Base-by-base conservation (phyloP, 192 early-diverging fungal genomes). In the Backusella tarrabulga region DNA sequence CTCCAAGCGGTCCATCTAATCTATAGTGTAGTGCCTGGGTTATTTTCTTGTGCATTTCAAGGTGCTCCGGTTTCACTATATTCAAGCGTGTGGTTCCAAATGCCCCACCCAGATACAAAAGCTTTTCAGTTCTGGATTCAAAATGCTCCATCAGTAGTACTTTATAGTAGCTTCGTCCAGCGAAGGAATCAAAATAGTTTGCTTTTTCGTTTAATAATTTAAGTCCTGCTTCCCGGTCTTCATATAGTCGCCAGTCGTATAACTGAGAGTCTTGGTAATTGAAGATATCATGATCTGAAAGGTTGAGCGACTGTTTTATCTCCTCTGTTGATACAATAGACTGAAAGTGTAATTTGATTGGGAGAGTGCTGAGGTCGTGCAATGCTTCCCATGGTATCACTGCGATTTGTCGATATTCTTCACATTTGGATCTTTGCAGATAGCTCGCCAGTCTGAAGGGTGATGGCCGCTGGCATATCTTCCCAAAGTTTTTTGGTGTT, bases 171-270 rank as follows among this genome's bases (percentile, higher is more conserved):
- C 44, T 68, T 26, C 71, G 71, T 21, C 71, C 71, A 46, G 71
- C 44, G 32, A 72, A 72, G 38, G 68, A 52, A 40, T 77, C 69
- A 34, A 77, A 44, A 71, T 42, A 77, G 42, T 77, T 67, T 23
- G 67, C 23, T 29, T 54, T 23, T n/a, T 69, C 34, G 14, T 21
- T 17, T 12, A 77, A 21, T 29, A 77, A 38, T 29, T 29, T 52
- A 7, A 29, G 32, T 26, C 46, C 68, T 26, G 15, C 40, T 3
- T 83, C 41, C 26, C 78, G 76, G 21, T 81, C 79, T 56, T 90
- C 87, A 50, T 79, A 88, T 21, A 90, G 78, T 26, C 81, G 60
- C 76, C 85, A 90, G 60, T 85, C 87, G 35, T 85, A 88, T 35
- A 83, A 60, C 19, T 71, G 69, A 14, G 40, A 32, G 63, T 90